Evolutionary conservation across 2,329 filamentous ascomycete genomes (phyloP).

Genomic region (Aspergillus sojae): DNA sequence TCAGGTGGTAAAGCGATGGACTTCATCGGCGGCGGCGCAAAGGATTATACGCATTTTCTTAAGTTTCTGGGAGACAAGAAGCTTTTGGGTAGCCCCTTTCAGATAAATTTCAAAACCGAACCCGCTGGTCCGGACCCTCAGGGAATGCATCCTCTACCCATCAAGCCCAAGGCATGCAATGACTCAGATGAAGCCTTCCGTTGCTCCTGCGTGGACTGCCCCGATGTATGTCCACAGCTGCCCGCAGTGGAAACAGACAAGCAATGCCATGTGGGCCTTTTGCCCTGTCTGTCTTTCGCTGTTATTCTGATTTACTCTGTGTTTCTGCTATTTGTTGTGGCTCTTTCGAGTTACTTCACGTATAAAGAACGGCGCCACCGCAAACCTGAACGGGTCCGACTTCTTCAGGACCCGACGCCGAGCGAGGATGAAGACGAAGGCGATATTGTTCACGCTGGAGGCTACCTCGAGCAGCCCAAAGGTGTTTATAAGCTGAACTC

Average conservation of each 20-base stretch:
- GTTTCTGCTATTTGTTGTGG: constrained; percentile 68
- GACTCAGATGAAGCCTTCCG: constrained; percentile 82
- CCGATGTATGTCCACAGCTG: constrained; percentile 78
- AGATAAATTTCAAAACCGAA: constrained; percentile 83
- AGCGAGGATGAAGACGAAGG: constrained; percentile 95
- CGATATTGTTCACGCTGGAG: constrained; percentile 74
- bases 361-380: constrained; percentile 73
- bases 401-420: constrained; percentile 79
- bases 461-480: constrained; percentile 76
- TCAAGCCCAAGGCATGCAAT: constrained; percentile 83
- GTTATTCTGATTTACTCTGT: constrained; percentile 84
- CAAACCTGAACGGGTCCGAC: constrained; percentile 78
- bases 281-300: constrained; percentile 93
- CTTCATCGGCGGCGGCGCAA: constrained; percentile 92
- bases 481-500: constrained; percentile 83
- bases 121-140: constrained; percentile 62
- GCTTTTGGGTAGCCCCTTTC: constrained; percentile 86
- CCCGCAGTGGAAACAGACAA: constrained; percentile 71
- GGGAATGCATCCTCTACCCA: constrained; percentile 71
- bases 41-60: constrained; percentile 82
- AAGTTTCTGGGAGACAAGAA: constrained; percentile 95
- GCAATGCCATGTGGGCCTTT: constrained; percentile 77
- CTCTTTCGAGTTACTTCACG: constrained; percentile 72
- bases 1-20: constrained; percentile 93
- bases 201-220: constrained; percentile 93